phyloP scores from a whole-genome alignment of 2,329 filamentous ascomycete genomes.

The Cytospora paraplurivora region DNA sequence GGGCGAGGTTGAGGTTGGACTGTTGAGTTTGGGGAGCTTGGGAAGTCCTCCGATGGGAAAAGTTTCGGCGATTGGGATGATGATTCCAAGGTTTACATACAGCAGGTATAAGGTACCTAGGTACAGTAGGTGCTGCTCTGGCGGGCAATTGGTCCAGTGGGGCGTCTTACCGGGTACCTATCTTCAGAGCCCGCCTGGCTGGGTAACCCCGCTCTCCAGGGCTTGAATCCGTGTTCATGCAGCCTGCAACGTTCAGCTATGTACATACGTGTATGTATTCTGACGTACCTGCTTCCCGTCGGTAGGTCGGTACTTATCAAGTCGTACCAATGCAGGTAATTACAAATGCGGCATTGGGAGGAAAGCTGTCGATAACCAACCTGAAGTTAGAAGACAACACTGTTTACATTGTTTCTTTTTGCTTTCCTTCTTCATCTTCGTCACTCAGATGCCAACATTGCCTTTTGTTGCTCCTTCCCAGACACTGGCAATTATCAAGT shows the following conservation, averaged over 20 bases:
- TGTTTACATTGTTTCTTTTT: not conserved
- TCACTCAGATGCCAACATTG: not conserved
- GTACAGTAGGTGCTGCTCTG: not conserved
- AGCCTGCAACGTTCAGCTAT: not conserved
- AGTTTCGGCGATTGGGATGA: conserved; percentile 17
- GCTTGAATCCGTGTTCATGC: not conserved
- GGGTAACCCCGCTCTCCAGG: not conserved
- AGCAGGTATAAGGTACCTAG: too few species aligned
- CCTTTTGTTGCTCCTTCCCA: not conserved
- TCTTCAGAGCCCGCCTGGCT: conserved; percentile 5
- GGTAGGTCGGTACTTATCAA: not conserved
- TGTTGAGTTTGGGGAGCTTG: not conserved
- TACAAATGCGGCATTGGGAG: not conserved
- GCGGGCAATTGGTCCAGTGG: conserved; percentile 5
- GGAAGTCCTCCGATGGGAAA: not conserved
- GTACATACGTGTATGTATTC: not conserved
- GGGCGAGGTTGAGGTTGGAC: not conserved
- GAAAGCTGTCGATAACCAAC: not conserved
- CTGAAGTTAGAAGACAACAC: not conserved
- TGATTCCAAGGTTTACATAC: not conserved
- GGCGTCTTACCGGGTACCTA: conserved; percentile 7
- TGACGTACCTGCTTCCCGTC: too few species aligned
- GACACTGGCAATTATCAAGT: not conserved
- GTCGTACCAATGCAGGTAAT: not conserved
- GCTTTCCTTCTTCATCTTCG: not conserved